A percentile compares a stretch with the other conserved stretches of the same genome.
Conservation (phyloP, 345 rosid genomes). For the Arabidopsis thaliana region DNA sequence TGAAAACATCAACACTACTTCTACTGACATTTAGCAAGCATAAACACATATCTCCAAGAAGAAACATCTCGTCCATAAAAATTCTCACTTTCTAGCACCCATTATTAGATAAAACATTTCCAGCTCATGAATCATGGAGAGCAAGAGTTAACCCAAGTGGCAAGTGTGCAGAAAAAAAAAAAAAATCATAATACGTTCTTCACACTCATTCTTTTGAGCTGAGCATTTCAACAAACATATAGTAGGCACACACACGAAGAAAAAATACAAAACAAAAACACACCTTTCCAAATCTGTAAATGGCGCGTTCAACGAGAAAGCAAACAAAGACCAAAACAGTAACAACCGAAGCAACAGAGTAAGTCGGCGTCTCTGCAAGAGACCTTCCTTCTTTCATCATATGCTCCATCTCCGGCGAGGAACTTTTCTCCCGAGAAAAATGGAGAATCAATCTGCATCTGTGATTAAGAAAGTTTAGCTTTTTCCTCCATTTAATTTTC, state of each 20-base stretch:
- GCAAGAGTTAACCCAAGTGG: background rate
- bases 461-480: constrained; percentile 24
- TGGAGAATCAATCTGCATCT: constrained; percentile 45
- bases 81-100: constrained; percentile 12
- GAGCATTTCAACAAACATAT: constrained; percentile 40
- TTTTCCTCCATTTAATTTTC: background rate
- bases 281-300: constrained; percentile 90
- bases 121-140: background rate
- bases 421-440: constrained; percentile 8
- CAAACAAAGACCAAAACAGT: constrained; percentile 80
- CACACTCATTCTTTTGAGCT: constrained; percentile 3
- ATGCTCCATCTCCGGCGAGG: constrained; percentile 45
- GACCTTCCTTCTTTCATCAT: constrained; percentile 66
- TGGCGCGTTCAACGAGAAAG: constrained; percentile 73
- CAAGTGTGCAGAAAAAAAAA: background rate
- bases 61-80: constrained; percentile 4
- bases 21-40: background rate
- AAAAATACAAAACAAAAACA: background rate
- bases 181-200: background rate
- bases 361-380: constrained; percentile 91
- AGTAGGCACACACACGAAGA: background rate
- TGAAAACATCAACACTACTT: background rate
- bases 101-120: background rate
- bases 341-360: constrained; percentile 82
- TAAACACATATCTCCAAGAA: background rate